Evolutionary conservation across 345 rosid genomes (phyloP).

Genomic region (Sapria himalayana): DNA sequence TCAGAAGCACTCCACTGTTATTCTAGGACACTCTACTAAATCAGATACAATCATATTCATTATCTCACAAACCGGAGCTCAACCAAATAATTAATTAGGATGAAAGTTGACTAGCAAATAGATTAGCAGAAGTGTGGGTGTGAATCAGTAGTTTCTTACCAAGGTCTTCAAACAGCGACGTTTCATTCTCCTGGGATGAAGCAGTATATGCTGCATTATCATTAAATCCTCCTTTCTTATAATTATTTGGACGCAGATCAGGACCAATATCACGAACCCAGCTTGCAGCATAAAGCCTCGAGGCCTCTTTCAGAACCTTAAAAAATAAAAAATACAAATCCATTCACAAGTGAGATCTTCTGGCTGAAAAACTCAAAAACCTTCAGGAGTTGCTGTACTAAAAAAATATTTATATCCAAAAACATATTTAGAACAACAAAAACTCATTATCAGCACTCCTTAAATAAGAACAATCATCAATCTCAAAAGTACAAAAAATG

Average conservation of each 20-base stretch:
- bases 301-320: slow-evolving; percentile 74
- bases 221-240: slow-evolving; percentile 32
- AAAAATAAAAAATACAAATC: slow-evolving; percentile 1
- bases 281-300: slow-evolving; percentile 78
- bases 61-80: no score
- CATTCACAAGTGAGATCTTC: no score
- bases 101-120: no score
- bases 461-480: neutral
- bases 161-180: slow-evolving; percentile 70
- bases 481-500: neutral
- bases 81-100: no score
- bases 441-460: neutral
- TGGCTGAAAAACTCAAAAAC: neutral
- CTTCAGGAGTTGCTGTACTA: neutral
- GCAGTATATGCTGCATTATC: slow-evolving; percentile 16
- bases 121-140: no score
- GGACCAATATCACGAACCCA: slow-evolving; percentile 95
- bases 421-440: neutral
- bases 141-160: slow-evolving; percentile 21
- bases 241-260: slow-evolving; percentile 71
- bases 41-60: no score
- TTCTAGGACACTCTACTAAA: no score
- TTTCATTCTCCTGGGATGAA: slow-evolving; percentile 23
- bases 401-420: neutral
- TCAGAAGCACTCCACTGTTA: no score